Conservation (phyloP, 345 rosid species). For the Lepidium aucheri region DNA sequence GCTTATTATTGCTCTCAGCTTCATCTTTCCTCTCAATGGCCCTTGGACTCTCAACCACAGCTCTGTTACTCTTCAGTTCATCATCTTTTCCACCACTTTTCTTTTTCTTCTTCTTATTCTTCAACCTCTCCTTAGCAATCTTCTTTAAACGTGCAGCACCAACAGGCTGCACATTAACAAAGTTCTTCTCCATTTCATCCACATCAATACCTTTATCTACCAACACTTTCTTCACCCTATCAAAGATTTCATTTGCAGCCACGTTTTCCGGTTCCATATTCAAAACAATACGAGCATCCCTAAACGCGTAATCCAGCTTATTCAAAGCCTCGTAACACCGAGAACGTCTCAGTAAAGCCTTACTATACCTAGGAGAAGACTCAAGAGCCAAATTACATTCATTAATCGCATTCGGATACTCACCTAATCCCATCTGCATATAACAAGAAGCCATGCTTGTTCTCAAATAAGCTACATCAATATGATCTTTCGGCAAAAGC, state of each 20-base stretch:
- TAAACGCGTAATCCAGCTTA: constrained; percentile 74
- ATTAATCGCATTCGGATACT: constrained; percentile 85
- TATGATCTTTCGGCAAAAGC: constrained; percentile 70
- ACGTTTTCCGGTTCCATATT: constrained; percentile 75
- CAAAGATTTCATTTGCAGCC: constrained; percentile 63
- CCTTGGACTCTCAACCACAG: constrained; percentile 23
- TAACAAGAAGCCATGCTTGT: constrained; percentile 87
- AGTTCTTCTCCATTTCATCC: constrained; percentile 55
- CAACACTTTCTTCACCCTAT: constrained; percentile 55
- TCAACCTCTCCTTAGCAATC: constrained; percentile 58
- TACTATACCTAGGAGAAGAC: constrained; percentile 82
- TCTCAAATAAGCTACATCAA: constrained; percentile 74
- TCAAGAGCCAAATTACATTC: constrained; percentile 88
- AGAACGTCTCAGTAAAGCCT: constrained; percentile 77
- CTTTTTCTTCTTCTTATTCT: constrained; percentile 49
- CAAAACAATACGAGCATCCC: constrained; percentile 74
- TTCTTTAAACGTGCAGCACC: constrained; percentile 37
- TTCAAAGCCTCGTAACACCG: constrained; percentile 82
- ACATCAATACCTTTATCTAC: constrained; percentile 57
- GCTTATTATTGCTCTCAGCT: neutral
- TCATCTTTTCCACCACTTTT: constrained; percentile 27
- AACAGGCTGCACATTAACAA: constrained; percentile 31
- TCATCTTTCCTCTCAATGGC: neutral
- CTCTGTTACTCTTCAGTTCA: constrained; percentile 26
- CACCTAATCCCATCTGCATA: constrained; percentile 95